Evolutionary conservation across 805 yeast species (phyloP).

Genomic region (Nakazawaea ambrosiae): DNA sequence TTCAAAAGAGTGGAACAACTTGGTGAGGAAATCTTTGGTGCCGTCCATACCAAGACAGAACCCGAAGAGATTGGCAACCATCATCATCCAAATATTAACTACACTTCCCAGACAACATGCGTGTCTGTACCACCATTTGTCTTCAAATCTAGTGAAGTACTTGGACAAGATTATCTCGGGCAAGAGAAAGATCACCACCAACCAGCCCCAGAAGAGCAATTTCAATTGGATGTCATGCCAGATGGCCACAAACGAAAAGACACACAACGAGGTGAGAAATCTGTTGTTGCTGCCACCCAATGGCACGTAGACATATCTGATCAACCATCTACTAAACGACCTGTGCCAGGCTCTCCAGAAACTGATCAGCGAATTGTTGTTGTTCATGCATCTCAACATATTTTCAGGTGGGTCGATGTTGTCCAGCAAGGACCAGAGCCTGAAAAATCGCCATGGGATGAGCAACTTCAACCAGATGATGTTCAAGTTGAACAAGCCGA

Average conservation of each 20-base stretch:
- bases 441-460: conserved; percentile 93
- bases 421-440: conserved; percentile 90
- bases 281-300: conserved; percentile 77
- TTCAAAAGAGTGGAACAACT: conserved; percentile 62
- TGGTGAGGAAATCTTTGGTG: conserved; percentile 52
- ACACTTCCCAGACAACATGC: conserved; percentile 86
- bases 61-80: conserved; percentile 92
- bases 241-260: conserved; percentile 90
- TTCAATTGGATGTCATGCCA: conserved; percentile 97
- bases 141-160: conserved; percentile 23
- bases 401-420: conserved; percentile 96
- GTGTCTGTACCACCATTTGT: conserved; percentile 68
- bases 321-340: conserved; percentile 84
- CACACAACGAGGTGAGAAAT: conserved; percentile 70
- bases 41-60: conserved; percentile 93
- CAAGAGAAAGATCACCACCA: conserved; percentile 74
- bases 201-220: conserved; percentile 93
- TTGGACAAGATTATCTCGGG: conserved; percentile 74
- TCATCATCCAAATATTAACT: conserved; percentile 92
- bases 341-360: conserved; percentile 99
- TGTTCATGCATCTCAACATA: conserved; percentile 93
- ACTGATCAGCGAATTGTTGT: conserved; percentile 87
- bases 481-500: conserved; percentile 84
- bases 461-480: conserved; percentile 89
- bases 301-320: conserved; percentile 85